Percentiles rank a stretch among this genome's conserved stretches.
phyloP scores from a whole-genome alignment of 1,139 yeast species.

The Lodderomyces margitis region DNA sequence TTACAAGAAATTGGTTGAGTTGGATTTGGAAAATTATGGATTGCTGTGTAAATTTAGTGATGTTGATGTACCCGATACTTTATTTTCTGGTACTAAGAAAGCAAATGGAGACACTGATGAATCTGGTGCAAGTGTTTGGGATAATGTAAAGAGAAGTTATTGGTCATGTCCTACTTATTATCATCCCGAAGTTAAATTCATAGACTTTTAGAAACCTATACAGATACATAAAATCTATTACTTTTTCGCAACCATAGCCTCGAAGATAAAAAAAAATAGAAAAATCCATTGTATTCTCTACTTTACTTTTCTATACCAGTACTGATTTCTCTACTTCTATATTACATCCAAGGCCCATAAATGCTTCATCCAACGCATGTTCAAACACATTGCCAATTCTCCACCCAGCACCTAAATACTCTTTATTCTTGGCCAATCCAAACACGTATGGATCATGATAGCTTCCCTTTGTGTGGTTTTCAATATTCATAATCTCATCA shows the following conservation, averaged over 20 bases:
- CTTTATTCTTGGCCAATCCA: conserved; percentile 60
- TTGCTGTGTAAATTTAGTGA: conserved; percentile 54
- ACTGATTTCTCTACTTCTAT: conserved; percentile 60
- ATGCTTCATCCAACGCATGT: conserved; percentile 83
- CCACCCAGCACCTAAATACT: conserved; percentile 86
- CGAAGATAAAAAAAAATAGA: too few relatives aligned
- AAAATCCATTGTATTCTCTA: neutral
- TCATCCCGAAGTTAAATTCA: conserved; percentile 60
- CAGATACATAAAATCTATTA: too few relatives aligned
- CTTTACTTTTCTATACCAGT: neutral
- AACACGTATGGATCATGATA: conserved; percentile 48
- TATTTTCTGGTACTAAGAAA: conserved; percentile 25
- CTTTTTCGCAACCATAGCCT: too few relatives aligned
- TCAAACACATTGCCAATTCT: conserved; percentile 65
- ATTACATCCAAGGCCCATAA: conserved; percentile 82
- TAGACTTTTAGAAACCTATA: conserved; percentile 25
- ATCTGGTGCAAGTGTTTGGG: conserved; percentile 58
- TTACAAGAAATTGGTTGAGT: conserved; percentile 74
- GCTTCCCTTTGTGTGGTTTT: conserved; percentile 53
- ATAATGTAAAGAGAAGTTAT: conserved; percentile 66
- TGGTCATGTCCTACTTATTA: conserved; percentile 71
- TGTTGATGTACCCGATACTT: conserved; percentile 38
- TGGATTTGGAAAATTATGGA: conserved; percentile 81
- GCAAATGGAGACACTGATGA: conserved; percentile 11
- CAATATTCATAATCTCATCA: conserved; percentile 42